A percentile compares a stretch with the other conserved stretches of the same genome.
phyloP scores from a whole-genome alignment of 2,329 filamentous ascomycete species.

The Penicillium olsonii region DNA sequence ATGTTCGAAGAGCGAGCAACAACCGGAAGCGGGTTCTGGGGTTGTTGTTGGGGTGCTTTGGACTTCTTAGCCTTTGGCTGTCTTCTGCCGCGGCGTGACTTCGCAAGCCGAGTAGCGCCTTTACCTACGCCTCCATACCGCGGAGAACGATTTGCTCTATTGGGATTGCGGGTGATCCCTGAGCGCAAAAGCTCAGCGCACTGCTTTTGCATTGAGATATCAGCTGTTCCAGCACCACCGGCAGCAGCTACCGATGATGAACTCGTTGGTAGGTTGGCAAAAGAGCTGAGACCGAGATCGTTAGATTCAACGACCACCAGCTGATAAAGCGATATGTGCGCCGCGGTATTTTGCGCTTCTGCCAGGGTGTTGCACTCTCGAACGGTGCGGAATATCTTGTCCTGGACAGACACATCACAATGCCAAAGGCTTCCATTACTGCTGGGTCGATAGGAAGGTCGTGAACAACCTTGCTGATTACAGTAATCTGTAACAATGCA shows the following conservation, averaged over 20 bases:
- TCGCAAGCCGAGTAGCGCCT: neutral
- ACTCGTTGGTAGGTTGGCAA: neutral
- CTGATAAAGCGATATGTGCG: constrained; percentile 30
- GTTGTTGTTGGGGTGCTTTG: neutral
- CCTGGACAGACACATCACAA: constrained; percentile 28
- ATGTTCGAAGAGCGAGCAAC: neutral
- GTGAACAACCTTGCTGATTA: neutral
- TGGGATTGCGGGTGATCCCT: neutral
- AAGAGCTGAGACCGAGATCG: neutral
- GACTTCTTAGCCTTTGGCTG: neutral
- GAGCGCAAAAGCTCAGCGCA: neutral
- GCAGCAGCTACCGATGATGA: neutral
- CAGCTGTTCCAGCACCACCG: neutral
- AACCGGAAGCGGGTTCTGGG: neutral
- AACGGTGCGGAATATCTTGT: constrained; percentile 19
- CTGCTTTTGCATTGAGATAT: neutral
- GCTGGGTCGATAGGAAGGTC: neutral
- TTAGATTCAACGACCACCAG: constrained; percentile 18
- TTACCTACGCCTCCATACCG: neutral
- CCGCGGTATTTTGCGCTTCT: constrained; percentile 31
- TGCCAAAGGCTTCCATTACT: constrained; percentile 14
- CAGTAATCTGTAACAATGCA: constrained; percentile 24
- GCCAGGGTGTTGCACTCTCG: constrained; percentile 16
- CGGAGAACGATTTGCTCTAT: neutral
- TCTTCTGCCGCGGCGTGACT: neutral